Evolutionary conservation across 345 rosid genomes (phyloP), one percentile per base, ranked within the genome.

Genomic region (Psidium guajava): DNA sequence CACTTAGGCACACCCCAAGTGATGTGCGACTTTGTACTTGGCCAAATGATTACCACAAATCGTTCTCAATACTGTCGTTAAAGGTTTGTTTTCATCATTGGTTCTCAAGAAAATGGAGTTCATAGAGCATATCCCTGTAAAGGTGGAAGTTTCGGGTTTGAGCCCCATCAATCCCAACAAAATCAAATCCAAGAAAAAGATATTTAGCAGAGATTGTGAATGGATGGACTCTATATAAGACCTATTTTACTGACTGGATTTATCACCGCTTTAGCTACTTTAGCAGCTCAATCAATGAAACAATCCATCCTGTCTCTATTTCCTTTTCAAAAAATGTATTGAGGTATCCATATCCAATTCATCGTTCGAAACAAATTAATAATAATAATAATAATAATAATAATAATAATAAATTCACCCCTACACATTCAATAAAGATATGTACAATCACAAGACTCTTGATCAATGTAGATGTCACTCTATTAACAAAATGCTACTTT

Each of bases 381-480:
- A 32, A 61, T 14, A 16, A 16, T 6, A 18, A 61, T 32, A 59
- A 27, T 2, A 3, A 59, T 13, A 7, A 27, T 3, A 32, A 61
- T 14, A 16, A 16, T 6, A 18, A 61, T 32, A 59, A 27, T 2
- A 3, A 59, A 3, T n/a, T 16, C 9, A 1, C 15, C 40, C 20
- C 7, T 18, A 15, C 36, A 59, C 6, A 16, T n/a, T 59, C 6
- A 4, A 59, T 59, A 59, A n/a, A 59, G 15, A 3, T 0, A 59
- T 59, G 9, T 59, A 13, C 11, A 59, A 13, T 59, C 8, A 1
- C 20, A 59, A 1, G 40, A 59, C 10, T n/a, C 15, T 0, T 2
- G 0, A 28, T 1, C 1, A 3, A 28, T 28, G 74, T 8, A 61
- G 32, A 3, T 1, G 1, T 5, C 21, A 14, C 5, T 6, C 21